These are phyloP conservation scores for Entomortierella lignicola DNA, from an alignment of 192 early-diverging fungal genomes.

Conservation along the genomic window DNA sequence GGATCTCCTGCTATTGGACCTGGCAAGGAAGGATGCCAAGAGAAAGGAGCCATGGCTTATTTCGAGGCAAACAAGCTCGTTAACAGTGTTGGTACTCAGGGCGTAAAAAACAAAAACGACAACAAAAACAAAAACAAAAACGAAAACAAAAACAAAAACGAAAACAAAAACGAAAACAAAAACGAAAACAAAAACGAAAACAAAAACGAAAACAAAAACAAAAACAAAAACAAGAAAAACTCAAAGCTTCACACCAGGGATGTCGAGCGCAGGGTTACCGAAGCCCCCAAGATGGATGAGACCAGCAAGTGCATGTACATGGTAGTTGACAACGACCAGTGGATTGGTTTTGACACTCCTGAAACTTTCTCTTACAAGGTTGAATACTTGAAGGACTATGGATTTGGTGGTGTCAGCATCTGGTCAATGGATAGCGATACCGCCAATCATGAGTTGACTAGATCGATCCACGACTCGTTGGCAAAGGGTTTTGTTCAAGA, in stretches of 20 bases:
- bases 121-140: too few species aligned
- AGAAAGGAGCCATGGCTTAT: conserved; percentile 37
- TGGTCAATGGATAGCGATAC: conserved; percentile 46
- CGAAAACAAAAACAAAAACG: too few species aligned
- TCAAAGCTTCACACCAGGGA: background rate
- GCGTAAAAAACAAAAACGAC: too few species aligned
- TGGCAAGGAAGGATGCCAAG: conserved; percentile 26
- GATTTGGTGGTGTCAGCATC: conserved; percentile 37
- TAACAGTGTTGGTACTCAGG: background rate
- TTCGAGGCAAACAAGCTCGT: conserved; percentile 23
- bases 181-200: too few species aligned
- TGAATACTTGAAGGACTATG: conserved; percentile 24
- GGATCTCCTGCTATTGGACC: conserved; percentile 28
- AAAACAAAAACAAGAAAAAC: too few species aligned
- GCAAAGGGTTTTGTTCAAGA: conserved; percentile 3
- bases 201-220: too few species aligned
- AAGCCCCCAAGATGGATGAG: conserved; percentile 23
- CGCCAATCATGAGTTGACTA: conserved; percentile 12
- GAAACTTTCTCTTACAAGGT: conserved; percentile 40
- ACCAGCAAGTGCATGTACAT: conserved; percentile 35
- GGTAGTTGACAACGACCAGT: conserved; percentile 26
- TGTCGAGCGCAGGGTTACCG: background rate
- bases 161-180: too few species aligned
- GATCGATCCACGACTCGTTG: conserved; percentile 17
- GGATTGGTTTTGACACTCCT: conserved; percentile 32